Percentiles rank a stretch among this genome's conserved stretches.
Evolutionary conservation across 164 flowering plant genomes (phyloP).

Genomic region (Platanus orientalis): DNA sequence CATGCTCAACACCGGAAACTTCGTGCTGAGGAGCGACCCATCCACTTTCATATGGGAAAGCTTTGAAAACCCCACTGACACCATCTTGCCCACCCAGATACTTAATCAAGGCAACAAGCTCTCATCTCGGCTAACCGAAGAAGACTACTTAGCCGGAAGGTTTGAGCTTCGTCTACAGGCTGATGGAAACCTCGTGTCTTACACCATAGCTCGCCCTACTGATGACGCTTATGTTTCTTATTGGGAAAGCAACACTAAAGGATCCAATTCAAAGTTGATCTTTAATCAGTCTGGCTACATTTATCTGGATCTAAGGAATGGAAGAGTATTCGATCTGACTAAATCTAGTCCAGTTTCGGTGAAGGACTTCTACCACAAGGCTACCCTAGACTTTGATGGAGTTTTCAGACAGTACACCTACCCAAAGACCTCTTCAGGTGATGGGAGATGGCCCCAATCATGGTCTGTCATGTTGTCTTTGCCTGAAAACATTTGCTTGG

Average conservation of each 20-base stretch:
- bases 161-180: background rate
- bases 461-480: conserved; percentile 13
- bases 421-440: conserved; percentile 7
- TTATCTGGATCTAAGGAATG: background rate
- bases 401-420: conserved; percentile 21
- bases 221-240: background rate
- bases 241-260: conserved; percentile 6
- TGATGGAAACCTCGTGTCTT: conserved; percentile 7
- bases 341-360: background rate
- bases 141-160: background rate
- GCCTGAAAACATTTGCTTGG: conserved; percentile 21
- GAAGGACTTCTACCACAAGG: conserved; percentile 14
- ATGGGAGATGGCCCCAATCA: background rate
- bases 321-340: background rate
- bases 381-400: conserved; percentile 26
- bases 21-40: background rate
- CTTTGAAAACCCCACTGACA: conserved; percentile 12
- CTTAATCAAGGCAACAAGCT: background rate
- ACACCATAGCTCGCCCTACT: conserved; percentile 1
- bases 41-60: conserved; percentile 5
- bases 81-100: conserved; percentile 9
- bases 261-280: background rate
- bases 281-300: conserved; percentile 18
- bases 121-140: conserved; percentile 2
- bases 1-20: conserved; percentile 14